A percentile compares a stretch with the other conserved stretches of the same genome.
Conservation (phyloP, 495 filamentous ascomycete species). For the Tuber microsphaerosporum region DNA sequence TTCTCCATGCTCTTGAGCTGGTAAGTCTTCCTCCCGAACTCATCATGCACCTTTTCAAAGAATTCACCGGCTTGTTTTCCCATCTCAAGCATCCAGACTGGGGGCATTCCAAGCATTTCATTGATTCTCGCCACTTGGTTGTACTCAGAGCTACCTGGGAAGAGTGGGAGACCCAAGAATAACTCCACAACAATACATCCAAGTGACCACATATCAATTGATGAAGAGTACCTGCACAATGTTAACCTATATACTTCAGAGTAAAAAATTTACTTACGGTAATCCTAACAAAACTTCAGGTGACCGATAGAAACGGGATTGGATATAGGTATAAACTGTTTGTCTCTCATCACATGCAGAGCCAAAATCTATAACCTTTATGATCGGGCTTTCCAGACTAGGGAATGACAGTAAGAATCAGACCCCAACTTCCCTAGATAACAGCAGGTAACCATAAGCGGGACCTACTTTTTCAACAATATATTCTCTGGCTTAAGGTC, state of each 20-base stretch:
- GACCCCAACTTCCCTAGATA: constrained; percentile 13
- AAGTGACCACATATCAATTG: constrained; percentile 99
- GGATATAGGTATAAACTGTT: constrained; percentile 99
- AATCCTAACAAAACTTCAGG: constrained; percentile 91
- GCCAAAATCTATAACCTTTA: constrained; percentile 99
- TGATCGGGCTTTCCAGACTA: constrained; percentile 93
- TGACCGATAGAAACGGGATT: constrained; percentile 96
- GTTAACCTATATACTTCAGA: constrained; percentile 21
- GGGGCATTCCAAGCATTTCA: constrained; percentile 95
- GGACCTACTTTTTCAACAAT: constrained; percentile 77
- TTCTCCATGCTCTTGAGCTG: constrained; percentile 95
- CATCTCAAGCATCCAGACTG: constrained; percentile 99
- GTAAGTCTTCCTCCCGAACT: constrained; percentile 81
- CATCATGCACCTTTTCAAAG: constrained; percentile 84
- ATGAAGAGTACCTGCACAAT: constrained; percentile 72
- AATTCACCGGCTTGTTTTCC: constrained; percentile 97
- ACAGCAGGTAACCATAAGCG: background rate
- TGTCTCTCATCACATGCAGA: constrained; percentile 98
- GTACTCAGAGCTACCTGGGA: constrained; percentile 97
- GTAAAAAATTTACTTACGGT: constrained; percentile 51
- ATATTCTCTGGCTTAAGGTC: constrained; percentile 99
- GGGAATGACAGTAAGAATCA: constrained; percentile 4
- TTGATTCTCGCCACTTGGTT: constrained; percentile 96
- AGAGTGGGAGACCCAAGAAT: constrained; percentile 88
- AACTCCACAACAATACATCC: constrained; percentile 98